Conservation (phyloP, 106 monocot genomes). For the Dactylorhiza incarnata region DNA sequence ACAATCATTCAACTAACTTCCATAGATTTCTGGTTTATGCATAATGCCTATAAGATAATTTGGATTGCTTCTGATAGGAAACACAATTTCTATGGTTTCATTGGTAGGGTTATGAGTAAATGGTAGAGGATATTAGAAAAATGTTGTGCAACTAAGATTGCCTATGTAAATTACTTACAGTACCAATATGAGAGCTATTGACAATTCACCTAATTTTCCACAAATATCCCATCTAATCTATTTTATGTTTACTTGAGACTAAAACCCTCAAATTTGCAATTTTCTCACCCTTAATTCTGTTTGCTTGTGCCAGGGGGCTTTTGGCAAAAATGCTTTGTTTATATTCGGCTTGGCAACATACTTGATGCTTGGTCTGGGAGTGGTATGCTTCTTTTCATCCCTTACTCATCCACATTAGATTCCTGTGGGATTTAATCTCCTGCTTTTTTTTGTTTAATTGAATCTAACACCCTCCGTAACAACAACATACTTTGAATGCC, state of each 20-base stretch:
- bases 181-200: too few species aligned
- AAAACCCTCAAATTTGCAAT: not conserved
- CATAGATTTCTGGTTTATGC: not conserved
- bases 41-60: not conserved
- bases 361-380: conserved; percentile 80
- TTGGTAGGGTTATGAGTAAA: not conserved
- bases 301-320: conserved; percentile 60
- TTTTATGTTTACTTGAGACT: too few species aligned
- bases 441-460: too few species aligned
- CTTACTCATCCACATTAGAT: not conserved
- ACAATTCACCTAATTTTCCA: too few species aligned
- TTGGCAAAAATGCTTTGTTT: conserved; percentile 69
- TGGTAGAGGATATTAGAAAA: not conserved
- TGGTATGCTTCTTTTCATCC: conserved; percentile 42
- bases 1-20: not conserved
- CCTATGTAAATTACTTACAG: too few species aligned
- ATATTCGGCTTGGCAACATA: conserved; percentile 84
- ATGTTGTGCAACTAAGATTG: too few species aligned
- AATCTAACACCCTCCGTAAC: too few species aligned
- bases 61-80: not conserved
- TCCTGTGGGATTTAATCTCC: not conserved
- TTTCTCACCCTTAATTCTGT: not conserved
- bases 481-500: too few species aligned
- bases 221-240: too few species aligned
- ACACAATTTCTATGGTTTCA: not conserved